Percentiles rank a stretch among this genome's conserved stretches.
Conservation (phyloP, 345 rosid genomes). For the Mercurialis annua region DNA sequence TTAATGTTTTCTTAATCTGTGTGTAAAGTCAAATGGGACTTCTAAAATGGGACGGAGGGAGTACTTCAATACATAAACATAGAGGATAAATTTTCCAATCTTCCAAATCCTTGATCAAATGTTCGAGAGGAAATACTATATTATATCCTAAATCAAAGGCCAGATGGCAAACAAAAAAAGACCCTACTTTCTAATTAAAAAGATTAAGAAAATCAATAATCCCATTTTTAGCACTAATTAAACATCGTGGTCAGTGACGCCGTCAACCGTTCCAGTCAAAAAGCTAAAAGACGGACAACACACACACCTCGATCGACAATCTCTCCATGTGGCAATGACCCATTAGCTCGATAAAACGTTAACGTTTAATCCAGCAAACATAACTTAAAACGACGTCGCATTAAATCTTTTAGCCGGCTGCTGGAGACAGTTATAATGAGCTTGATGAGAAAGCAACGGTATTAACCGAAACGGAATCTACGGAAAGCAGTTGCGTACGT, state of each 20-base stretch:
- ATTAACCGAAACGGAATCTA: conserved; percentile 11
- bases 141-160: no score
- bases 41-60: no score
- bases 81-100: no score
- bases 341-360: background rate
- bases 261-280: background rate
- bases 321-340: background rate
- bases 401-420: background rate
- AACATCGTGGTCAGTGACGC: conserved; percentile 3
- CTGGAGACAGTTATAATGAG: conserved; percentile 3
- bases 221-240: background rate
- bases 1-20: no score
- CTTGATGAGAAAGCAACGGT: conserved; percentile 1
- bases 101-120: no score
- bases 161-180: no score
- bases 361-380: background rate
- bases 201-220: no score
- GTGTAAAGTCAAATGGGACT: no score
- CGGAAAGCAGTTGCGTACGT: conserved; percentile 2
- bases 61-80: no score
- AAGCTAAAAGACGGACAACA: background rate
- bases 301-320: background rate
- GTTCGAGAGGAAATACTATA: no score
- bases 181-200: no score
- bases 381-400: background rate